Evolutionary conservation across 352 stramenopile genomes (phyloP).

Genomic region (Globisporangium uncinulatum): DNA sequence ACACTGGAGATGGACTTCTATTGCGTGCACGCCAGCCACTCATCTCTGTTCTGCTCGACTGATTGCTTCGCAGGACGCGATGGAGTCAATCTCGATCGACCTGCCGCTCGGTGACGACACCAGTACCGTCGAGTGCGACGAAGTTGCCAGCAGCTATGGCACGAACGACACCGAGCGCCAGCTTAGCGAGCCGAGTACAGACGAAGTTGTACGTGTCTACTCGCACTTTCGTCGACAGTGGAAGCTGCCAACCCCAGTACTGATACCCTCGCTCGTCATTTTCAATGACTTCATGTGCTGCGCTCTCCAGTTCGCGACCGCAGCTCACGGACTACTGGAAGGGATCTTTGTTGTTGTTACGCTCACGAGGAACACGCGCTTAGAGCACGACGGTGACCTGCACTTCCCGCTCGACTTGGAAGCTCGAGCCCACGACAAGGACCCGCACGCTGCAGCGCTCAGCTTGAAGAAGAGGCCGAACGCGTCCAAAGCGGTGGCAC

Average conservation of each 20-base stretch:
- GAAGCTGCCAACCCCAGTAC: background rate
- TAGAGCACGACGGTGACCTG: constrained; percentile 3
- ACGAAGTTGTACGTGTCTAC: background rate
- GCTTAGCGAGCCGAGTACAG: background rate
- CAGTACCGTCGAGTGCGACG: background rate
- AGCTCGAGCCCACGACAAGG: background rate
- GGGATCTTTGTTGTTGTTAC: constrained; percentile 2
- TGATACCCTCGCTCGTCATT: background rate
- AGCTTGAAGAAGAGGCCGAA: constrained; percentile 6
- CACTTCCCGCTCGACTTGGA: constrained; percentile 8
- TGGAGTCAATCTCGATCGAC: background rate
- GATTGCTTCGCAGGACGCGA: too few species aligned
- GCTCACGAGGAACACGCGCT: background rate
- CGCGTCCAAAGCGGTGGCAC: constrained; percentile 10
- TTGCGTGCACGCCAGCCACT: too few species aligned
- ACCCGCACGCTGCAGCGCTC: constrained; percentile 5
- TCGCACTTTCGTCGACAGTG: too few species aligned
- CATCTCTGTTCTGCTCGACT: too few species aligned
- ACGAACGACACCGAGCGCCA: background rate
- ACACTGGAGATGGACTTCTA: too few species aligned
- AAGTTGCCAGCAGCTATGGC: background rate
- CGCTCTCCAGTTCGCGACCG: constrained; percentile 1
- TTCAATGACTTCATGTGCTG: background rate
- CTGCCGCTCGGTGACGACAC: background rate
- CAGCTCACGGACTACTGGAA: constrained; percentile 6